Evolutionary conservation across 805 yeast species (phyloP).

Genomic region (Saturnispora bothae): DNA sequence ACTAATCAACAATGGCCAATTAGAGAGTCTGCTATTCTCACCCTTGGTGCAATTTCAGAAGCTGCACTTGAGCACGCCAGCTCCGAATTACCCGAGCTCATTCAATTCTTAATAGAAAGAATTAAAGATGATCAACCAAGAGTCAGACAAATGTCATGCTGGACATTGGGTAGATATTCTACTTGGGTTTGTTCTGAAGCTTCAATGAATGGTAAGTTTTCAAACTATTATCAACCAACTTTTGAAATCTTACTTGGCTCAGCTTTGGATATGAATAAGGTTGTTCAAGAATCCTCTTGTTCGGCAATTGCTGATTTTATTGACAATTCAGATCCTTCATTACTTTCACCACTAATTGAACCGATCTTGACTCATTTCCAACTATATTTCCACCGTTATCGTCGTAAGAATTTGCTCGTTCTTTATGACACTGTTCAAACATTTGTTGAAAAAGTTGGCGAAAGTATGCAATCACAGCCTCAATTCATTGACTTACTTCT

Average conservation of each 20-base stretch:
- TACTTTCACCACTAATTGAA: conserved; percentile 52
- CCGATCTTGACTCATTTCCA: conserved; percentile 62
- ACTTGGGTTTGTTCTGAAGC: conserved; percentile 73
- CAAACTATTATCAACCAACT: conserved; percentile 65
- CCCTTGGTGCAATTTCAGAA: conserved; percentile 90
- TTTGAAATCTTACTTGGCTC: conserved; percentile 66
- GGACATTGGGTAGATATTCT: conserved; percentile 86
- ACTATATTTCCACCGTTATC: conserved; percentile 66
- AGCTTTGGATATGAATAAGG: conserved; percentile 73
- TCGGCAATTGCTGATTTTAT: conserved; percentile 76
- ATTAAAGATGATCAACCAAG: conserved; percentile 67
- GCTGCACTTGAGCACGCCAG: conserved; percentile 69
- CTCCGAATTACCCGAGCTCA: conserved; percentile 64
- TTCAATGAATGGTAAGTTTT: conserved; percentile 46
- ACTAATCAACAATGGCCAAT: conserved; percentile 72
- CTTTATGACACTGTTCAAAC: conserved; percentile 88
- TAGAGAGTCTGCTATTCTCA: conserved; percentile 87
- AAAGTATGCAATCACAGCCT: conserved; percentile 41
- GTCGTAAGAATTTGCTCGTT: conserved; percentile 69
- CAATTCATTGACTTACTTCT: conserved; percentile 50
- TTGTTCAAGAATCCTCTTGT: conserved; percentile 94
- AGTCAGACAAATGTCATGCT: conserved; percentile 87
- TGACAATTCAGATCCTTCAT: conserved; percentile 57
- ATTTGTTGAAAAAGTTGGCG: conserved; percentile 67
- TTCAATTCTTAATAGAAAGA: conserved; percentile 78